phyloP scores from a whole-genome alignment of 129 eudicot species.

The Chrysanthemum lavandulifolium region DNA sequence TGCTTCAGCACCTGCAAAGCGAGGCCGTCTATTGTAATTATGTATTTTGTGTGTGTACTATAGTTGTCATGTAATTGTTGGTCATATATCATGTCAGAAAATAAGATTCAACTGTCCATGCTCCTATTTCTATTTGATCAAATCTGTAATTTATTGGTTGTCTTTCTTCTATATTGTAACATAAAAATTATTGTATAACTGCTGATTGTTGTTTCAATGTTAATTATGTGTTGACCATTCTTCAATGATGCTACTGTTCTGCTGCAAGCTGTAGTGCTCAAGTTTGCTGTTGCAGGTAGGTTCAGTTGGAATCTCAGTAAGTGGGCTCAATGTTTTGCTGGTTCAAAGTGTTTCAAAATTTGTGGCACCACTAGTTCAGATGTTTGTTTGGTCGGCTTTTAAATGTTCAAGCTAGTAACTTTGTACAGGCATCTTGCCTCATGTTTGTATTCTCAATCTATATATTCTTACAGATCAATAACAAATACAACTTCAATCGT shows the following conservation, averaged over 20 bases:
- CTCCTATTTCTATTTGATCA: neutral
- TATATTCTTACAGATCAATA: no score
- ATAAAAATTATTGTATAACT: neutral
- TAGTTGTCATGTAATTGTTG: conserved; percentile 11
- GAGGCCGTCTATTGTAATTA: conserved; percentile 45
- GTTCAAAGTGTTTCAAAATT: neutral
- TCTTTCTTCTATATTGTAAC: neutral
- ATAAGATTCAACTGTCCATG: neutral
- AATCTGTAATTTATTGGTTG: neutral
- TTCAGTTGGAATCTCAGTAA: neutral
- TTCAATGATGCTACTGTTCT: neutral
- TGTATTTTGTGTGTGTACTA: neutral
- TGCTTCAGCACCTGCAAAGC: conserved; percentile 66
- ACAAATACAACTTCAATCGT: no score
- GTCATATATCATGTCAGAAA: neutral
- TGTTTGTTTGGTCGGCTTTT: neutral
- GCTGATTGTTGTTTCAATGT: neutral
- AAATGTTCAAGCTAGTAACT: no score
- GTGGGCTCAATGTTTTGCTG: neutral
- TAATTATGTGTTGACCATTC: neutral
- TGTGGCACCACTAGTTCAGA: neutral
- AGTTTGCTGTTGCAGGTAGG: neutral
- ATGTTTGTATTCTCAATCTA: no score
- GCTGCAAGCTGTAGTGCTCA: neutral
- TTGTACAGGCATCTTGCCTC: no score